Evolutionary conservation across 495 filamentous ascomycete species (phyloP).

Genomic region (Trichoderma reesei): DNA sequence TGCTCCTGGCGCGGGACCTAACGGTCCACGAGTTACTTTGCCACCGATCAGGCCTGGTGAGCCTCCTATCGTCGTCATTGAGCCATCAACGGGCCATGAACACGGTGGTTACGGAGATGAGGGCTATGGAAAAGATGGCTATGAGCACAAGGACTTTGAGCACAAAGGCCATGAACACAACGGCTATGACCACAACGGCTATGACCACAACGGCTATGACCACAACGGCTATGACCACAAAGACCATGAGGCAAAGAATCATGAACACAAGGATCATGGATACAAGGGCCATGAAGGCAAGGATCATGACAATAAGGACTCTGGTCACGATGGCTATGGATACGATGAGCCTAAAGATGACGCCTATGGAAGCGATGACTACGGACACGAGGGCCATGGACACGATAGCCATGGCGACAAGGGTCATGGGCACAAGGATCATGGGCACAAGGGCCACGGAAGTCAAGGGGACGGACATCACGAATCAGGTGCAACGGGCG

Average conservation of each 20-base stretch:
- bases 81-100: not conserved
- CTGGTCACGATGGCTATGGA: no score
- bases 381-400: no score
- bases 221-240: not conserved
- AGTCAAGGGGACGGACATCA: no score
- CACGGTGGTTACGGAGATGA: not conserved
- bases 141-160: not conserved
- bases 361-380: no score
- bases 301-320: no score
- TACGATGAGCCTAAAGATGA: no score
- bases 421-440: no score
- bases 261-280: no score
- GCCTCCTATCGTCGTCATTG: conserved; percentile 1
- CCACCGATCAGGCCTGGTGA: not conserved
- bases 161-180: not conserved
- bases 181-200: not conserved
- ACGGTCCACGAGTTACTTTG: not conserved
- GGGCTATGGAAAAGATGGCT: not conserved
- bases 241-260: not conserved
- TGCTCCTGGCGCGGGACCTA: not conserved
- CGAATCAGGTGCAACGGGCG: no score
- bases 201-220: not conserved
- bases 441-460: no score
- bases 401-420: no score
- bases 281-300: no score